These are phyloP conservation scores for Vanrija sp. DNA, from an alignment of 1,284 basidiomycete species.

Conservation along the genomic window DNA sequence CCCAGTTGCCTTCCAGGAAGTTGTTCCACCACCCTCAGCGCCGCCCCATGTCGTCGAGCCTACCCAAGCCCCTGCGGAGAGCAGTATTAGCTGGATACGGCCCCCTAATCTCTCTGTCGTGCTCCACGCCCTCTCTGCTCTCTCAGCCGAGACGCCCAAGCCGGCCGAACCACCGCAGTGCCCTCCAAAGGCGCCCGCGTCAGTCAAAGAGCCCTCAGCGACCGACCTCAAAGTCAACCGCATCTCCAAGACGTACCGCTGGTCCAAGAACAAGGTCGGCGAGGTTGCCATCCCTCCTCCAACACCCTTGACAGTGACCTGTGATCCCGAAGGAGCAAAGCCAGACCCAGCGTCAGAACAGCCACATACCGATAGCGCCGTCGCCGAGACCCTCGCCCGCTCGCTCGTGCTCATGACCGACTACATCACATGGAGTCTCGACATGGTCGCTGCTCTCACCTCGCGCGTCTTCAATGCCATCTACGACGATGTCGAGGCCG, in stretches of 20 bases:
- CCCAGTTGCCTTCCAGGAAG: background rate
- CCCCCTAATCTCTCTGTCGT: conserved; percentile 3
- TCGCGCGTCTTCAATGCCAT: background rate
- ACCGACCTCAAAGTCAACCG: background rate
- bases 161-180: no score
- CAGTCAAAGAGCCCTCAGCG: background rate
- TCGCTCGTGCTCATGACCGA: background rate
- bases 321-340: no score
- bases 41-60: background rate
- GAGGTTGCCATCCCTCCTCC: background rate
- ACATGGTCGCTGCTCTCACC: background rate
- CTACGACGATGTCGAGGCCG: background rate
- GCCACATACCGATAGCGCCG: background rate
- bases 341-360: background rate
- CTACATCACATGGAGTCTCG: background rate
- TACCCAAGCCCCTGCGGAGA: background rate
- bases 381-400: background rate
- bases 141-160: background rate
- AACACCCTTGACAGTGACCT: background rate
- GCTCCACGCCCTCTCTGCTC: conserved; percentile 2
- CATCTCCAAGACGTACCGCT: conserved; percentile 1
- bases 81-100: no score
- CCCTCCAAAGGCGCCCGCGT: background rate
- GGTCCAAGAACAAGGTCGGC: background rate
- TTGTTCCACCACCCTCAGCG: background rate